Base-by-base conservation (phyloP, 129 eudicot species). In the Tagetes patula region DNA sequence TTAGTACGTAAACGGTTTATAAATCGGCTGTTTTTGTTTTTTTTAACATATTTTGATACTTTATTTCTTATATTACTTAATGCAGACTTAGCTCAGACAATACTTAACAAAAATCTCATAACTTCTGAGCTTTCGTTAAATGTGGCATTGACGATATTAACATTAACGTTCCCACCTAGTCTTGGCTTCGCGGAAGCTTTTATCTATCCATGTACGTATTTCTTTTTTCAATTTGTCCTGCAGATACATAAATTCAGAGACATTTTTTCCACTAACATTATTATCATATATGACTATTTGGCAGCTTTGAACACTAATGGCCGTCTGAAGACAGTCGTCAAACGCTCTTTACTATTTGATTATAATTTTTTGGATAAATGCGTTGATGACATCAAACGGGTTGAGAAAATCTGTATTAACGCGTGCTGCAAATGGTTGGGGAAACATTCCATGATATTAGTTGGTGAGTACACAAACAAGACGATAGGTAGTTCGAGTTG, bases 281-380 rank as follows among this genome's bases (percentile, higher is more conserved):
- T 14, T 6, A 45, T 8, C 7, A 43, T 39, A 39, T 33, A 27
- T 27, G 32, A 2, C 32, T 45, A 11, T 69, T 11, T 34, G 49
- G 74, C 47, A 69, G 74, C 74, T 34, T 69, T 50, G 46, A 34
- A 48, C 46, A n/a, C 27, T 20, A 20, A 69, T 50, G n/a, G 37
- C 13, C 32, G n/a, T 38, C 48, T 10, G 1, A 20, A 36, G 20
- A 20, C 38, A 71, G 30, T 27, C 3, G 0, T 4, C 12, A 54
- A 2, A 39, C 6, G 65, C 8, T 53, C 48, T 40, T 71, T 39
- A 40, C 31, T 54, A 3, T 39, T 70, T 39, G 8, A 53, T 6
- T 10, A 2, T 56, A 6, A 33, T 27, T 7, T 5, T 12, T 32
- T 47, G 40, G 12, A 70, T 10, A 27, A 5, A 70, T 14, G 5